phyloP scores from a whole-genome alignment of 2,329 filamentous ascomycete species.

The Aspergillus flavus region DNA sequence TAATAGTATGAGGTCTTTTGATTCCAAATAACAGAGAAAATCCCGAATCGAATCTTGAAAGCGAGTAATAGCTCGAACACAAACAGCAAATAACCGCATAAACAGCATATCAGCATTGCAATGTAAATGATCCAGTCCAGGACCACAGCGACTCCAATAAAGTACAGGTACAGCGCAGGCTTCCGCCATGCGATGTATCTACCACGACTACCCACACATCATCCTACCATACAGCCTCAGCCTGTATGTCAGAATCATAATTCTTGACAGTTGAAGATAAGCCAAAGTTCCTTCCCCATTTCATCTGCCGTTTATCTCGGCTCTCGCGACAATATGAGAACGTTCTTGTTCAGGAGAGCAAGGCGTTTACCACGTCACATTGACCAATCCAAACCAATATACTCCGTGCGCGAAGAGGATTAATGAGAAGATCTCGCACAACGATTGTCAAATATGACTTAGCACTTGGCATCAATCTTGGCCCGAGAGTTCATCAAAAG shows the following conservation, averaged over 20 bases:
- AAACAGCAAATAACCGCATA: constrained; percentile 13
- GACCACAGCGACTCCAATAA: constrained; percentile 26
- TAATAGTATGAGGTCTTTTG: constrained; percentile 2
- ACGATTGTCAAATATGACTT: constrained; percentile 32
- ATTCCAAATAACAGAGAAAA: constrained; percentile 6
- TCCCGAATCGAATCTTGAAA: constrained; percentile 6
- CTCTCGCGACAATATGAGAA: neutral
- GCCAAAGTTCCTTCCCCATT: neutral
- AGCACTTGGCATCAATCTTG: constrained; percentile 63
- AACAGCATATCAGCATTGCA: constrained; percentile 22
- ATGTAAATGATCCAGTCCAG: constrained; percentile 23
- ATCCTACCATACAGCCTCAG: constrained; percentile 14
- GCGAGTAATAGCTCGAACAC: neutral
- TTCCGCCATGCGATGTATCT: constrained; percentile 28
- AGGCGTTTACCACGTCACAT: neutral
- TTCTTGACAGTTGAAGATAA: neutral
- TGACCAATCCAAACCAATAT: neutral
- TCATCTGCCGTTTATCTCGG: neutral
- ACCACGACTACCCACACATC: constrained; percentile 14
- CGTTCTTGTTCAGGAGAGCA: neutral
- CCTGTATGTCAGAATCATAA: constrained; percentile 9
- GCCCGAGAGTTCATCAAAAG: constrained; percentile 99
- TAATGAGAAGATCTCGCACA: constrained; percentile 11
- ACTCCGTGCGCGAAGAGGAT: constrained; percentile 12
- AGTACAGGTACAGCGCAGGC: constrained; percentile 26